A percentile compares a stretch with the other conserved stretches of the same genome.
These are phyloP conservation scores for Akanthomyces lecanii DNA, from an alignment of 2,329 filamentous ascomycete genomes.

Conservation along the genomic window DNA sequence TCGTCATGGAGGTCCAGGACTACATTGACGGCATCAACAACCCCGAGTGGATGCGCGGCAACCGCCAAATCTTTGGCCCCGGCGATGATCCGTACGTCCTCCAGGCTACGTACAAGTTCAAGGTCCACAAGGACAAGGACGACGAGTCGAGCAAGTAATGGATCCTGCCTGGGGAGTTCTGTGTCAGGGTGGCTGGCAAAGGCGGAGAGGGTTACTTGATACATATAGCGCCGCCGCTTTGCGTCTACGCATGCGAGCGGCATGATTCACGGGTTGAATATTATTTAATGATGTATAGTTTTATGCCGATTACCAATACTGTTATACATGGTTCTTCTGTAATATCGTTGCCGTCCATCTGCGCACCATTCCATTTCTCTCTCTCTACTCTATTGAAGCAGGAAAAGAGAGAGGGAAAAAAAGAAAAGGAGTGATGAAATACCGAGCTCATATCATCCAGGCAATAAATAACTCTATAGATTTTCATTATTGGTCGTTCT, in stretches of 20 bases:
- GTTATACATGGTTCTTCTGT: not conserved
- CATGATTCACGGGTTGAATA: not conserved
- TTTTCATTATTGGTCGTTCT: not conserved
- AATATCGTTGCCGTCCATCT: not conserved
- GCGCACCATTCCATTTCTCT: too few species aligned
- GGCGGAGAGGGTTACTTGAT: not conserved
- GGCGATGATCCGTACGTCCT: constrained; percentile 58
- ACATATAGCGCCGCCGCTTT: not conserved
- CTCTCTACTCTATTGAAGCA: too few species aligned
- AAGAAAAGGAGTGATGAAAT: not conserved
- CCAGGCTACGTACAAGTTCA: constrained; percentile 58
- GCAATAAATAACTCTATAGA: not conserved
- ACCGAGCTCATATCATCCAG: too few species aligned
- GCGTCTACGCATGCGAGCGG: not conserved
- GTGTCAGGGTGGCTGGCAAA: not conserved
- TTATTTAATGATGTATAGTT: not conserved
- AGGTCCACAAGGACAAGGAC: constrained; percentile 36
- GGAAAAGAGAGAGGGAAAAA: too few species aligned
- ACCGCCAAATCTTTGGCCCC: constrained; percentile 57
- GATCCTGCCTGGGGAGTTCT: not conserved
- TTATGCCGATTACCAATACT: not conserved
- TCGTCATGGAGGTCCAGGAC: constrained; percentile 89
- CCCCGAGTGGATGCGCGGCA: constrained; percentile 73
- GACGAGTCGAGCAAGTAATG: not conserved
- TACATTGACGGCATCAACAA: constrained; percentile 94